These are phyloP conservation scores for Passalora sequoiae DNA, from an alignment of 2,329 filamentous ascomycete genomes.

Conservation along the genomic window DNA sequence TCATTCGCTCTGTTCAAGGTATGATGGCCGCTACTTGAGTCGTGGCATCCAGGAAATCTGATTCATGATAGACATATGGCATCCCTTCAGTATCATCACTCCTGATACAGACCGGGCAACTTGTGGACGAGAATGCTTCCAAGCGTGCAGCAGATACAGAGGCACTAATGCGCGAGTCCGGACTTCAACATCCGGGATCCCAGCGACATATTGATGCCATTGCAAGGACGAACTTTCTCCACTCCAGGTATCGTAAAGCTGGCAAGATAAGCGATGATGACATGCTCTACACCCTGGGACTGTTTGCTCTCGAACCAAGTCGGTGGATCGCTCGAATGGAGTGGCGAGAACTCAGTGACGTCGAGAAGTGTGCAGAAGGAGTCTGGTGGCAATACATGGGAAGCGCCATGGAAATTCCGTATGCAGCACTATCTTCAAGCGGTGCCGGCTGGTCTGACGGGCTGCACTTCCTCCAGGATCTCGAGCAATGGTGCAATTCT, in stretches of 20 bases:
- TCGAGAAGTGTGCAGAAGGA: conserved; percentile 61
- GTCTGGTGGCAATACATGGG: conserved; percentile 68
- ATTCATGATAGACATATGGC: background rate
- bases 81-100: background rate
- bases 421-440: too few relatives aligned
- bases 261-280: conserved; percentile 59
- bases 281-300: conserved; percentile 57
- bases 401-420: conserved; percentile 62
- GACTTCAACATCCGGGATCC: conserved; percentile 41
- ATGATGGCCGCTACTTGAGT: background rate
- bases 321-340: conserved; percentile 62
- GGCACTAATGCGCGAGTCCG: conserved; percentile 47
- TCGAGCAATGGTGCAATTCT: too few relatives aligned
- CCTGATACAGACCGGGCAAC: background rate
- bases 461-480: too few relatives aligned
- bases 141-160: conserved; percentile 53
- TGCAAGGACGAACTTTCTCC: conserved; percentile 61
- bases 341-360: conserved; percentile 61
- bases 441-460: too few relatives aligned
- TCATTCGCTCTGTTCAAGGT: conserved; percentile 3
- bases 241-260: conserved; percentile 52
- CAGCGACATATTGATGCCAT: conserved; percentile 46
- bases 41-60: too few relatives aligned
- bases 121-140: conserved; percentile 31
- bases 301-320: conserved; percentile 63